Evolutionary conservation across 163 green algal species (phyloP).

Genomic region (Chloromonas sp.): DNA sequence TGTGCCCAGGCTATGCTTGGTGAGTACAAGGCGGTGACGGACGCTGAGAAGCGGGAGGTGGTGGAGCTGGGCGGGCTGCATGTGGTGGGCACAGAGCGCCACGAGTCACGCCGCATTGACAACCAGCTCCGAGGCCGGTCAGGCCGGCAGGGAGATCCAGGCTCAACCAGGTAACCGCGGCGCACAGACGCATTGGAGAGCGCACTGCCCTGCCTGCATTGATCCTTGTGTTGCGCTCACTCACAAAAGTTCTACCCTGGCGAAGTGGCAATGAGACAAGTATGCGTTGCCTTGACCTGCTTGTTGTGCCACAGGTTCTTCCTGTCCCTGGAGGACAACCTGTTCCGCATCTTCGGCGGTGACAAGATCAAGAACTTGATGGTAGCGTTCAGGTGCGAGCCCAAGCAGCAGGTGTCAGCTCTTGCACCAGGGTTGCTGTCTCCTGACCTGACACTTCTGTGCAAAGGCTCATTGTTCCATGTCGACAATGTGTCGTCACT

Average conservation of each 20-base stretch:
- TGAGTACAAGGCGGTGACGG: constrained; percentile 79
- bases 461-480: no score
- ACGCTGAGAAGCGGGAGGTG: constrained; percentile 74
- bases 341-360: constrained; percentile 90
- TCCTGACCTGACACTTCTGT: no score
- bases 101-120: constrained; percentile 94
- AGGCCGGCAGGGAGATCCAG: constrained; percentile 86
- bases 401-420: no score
- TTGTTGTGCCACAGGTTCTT: constrained; percentile 69
- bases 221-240: no score
- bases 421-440: no score
- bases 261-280: no score
- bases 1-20: constrained; percentile 33
- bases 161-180: constrained; percentile 51
- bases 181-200: not conserved
- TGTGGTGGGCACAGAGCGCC: constrained; percentile 92
- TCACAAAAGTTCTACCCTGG: no score
- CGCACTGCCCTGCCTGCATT: no score
- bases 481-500: no score
- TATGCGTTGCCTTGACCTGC: no score
- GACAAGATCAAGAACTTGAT: constrained; percentile 87
- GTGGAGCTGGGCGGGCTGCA: constrained; percentile 86
- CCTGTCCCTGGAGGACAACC: constrained; percentile 90
- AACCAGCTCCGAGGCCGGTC: constrained; percentile 88
- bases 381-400: constrained; percentile 52